phyloP scores from a whole-genome alignment of 2,329 filamentous ascomycete genomes.

The Xylaria sp. region DNA sequence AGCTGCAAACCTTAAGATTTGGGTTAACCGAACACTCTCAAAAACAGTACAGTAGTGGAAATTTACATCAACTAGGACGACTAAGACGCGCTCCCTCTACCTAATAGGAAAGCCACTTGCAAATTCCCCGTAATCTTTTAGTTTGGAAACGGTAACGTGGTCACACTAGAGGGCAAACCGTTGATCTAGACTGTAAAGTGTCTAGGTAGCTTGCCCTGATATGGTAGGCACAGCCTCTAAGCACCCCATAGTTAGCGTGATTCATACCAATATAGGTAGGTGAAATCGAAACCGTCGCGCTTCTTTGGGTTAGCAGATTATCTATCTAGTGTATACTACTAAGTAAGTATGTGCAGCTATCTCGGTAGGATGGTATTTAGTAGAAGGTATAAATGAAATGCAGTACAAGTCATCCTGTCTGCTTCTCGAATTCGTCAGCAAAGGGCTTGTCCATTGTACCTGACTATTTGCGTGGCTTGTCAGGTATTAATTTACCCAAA shows the following conservation, averaged over 20 bases:
- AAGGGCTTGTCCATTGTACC: neutral
- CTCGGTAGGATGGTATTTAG: neutral
- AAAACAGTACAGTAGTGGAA: no score
- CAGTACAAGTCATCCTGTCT: neutral
- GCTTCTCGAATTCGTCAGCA: slow-evolving; percentile 3
- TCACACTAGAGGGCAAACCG: neutral
- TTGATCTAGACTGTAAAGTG: neutral
- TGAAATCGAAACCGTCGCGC: neutral
- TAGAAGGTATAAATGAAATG: neutral
- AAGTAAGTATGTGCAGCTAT: neutral
- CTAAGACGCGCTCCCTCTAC: no score
- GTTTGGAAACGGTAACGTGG: neutral
- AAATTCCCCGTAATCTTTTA: neutral
- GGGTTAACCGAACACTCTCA: neutral
- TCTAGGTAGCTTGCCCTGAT: neutral
- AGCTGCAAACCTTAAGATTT: neutral
- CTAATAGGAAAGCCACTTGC: neutral
- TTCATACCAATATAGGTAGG: slow-evolving; percentile 1
- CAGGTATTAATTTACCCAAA: slow-evolving; percentile 11
- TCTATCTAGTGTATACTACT: no score
- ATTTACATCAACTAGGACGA: no score
- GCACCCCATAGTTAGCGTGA: neutral
- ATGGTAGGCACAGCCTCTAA: neutral
- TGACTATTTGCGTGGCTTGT: neutral
- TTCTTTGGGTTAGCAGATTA: slow-evolving; percentile 1